These are phyloP conservation scores for Corniculantispora saksenae DNA, from an alignment of 2,329 filamentous ascomycete species.

Conservation along the genomic window DNA sequence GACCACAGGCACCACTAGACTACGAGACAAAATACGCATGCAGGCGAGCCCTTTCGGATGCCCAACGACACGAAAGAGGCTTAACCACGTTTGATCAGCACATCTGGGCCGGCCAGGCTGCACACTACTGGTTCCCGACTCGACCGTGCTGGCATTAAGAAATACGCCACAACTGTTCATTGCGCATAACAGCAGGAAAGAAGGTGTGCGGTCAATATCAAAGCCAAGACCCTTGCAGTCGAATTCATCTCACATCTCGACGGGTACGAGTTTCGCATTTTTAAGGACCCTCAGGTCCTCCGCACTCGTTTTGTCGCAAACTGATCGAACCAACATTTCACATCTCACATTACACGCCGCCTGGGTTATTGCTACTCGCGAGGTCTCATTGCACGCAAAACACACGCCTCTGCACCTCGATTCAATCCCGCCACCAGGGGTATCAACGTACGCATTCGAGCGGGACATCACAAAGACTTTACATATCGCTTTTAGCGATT, in stretches of 20 bases:
- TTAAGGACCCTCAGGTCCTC: not conserved
- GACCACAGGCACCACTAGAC: not conserved
- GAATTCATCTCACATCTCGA: not conserved
- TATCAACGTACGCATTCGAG: not conserved
- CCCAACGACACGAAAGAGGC: conserved; percentile 6
- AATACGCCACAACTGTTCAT: not conserved
- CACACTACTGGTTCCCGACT: not conserved
- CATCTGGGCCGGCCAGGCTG: not conserved
- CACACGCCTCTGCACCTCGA: not conserved
- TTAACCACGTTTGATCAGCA: conserved; percentile 7
- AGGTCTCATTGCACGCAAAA: not conserved
- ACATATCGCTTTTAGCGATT: not conserved
- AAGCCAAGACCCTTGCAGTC: not conserved
- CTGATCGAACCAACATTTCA: not conserved
- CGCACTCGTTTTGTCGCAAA: not conserved
- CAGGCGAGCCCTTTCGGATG: conserved; percentile 4
- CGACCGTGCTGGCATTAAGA: conserved; percentile 2
- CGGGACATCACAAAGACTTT: not conserved
- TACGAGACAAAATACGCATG: not conserved
- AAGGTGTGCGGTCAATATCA: conserved; percentile 3
- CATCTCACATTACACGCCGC: not conserved
- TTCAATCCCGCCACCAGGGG: not conserved
- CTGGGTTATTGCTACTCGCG: not conserved
- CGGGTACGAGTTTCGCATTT: not conserved
- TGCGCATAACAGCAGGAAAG: not conserved